These are phyloP conservation scores for Gardenia jasminoides DNA, from an alignment of 257 asterid genomes.

Conservation along the genomic window DNA sequence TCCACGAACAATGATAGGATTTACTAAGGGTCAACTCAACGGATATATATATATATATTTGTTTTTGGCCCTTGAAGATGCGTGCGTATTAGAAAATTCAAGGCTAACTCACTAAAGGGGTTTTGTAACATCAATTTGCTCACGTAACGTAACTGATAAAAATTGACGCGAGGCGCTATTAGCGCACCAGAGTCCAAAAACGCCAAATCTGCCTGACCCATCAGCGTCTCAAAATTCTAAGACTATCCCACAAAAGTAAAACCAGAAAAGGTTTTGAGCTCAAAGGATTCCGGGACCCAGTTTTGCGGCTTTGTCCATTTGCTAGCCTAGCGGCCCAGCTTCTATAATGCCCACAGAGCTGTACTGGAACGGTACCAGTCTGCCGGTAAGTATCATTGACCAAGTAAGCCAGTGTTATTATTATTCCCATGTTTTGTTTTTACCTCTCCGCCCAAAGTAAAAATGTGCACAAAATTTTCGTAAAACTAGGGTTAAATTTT, in stretches of 20 bases:
- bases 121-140: no score
- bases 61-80: no score
- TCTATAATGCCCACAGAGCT: neutral
- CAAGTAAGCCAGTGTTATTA: neutral
- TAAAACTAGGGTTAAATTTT: no score
- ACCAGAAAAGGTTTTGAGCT: neutral
- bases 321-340: slow-evolving; percentile 1
- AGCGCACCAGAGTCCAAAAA: slow-evolving; percentile 24
- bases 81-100: no score
- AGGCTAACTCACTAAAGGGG: no score
- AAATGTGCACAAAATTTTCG: no score
- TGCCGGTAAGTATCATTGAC: slow-evolving; percentile 7
- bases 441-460: neutral
- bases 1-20: no score
- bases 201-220: slow-evolving; percentile 3
- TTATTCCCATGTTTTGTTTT: neutral
- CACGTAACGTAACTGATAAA: no score
- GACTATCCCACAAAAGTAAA: slow-evolving; percentile 9
- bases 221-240: neutral
- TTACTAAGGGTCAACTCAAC: no score
- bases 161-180: neutral
- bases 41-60: no score
- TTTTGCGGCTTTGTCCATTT: slow-evolving; percentile 10
- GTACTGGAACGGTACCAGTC: neutral
- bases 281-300: neutral